phyloP scores from a whole-genome alignment of 1,139 yeast species.

The Pichia sp. region DNA sequence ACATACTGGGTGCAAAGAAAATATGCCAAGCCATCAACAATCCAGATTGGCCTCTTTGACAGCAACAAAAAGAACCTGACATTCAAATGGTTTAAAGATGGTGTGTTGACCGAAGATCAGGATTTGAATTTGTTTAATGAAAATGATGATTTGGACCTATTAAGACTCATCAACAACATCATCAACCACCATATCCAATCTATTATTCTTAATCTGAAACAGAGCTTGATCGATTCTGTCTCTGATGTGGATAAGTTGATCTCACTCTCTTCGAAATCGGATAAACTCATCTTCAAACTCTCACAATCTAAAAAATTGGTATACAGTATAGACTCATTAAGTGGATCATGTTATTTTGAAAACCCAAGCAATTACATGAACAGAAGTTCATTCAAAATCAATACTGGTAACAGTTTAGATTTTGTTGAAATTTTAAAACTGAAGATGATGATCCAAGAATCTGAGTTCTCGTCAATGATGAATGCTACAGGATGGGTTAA shows the following conservation, averaged over 20 bases:
- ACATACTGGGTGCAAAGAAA: slow-evolving; percentile 66
- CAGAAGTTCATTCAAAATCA: slow-evolving; percentile 38
- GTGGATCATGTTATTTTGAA: slow-evolving; percentile 47
- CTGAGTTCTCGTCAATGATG: slow-evolving; percentile 52
- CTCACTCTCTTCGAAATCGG: slow-evolving; percentile 20
- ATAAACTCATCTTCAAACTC: slow-evolving; percentile 33
- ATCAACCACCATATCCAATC: slow-evolving; percentile 32
- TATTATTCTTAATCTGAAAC: slow-evolving; percentile 30
- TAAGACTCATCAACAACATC: slow-evolving; percentile 26
- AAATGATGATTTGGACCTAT: slow-evolving; percentile 29
- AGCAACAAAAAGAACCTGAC: slow-evolving; percentile 43
- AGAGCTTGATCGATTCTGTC: slow-evolving; percentile 23
- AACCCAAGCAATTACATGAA: slow-evolving; percentile 45
- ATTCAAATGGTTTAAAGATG: slow-evolving; percentile 71
- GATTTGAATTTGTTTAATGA: slow-evolving; percentile 24
- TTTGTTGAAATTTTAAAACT: slow-evolving; percentile 43
- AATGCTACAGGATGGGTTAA: slow-evolving; percentile 68
- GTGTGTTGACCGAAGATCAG: slow-evolving; percentile 36
- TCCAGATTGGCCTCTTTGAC: slow-evolving; percentile 66
- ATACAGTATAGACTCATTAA: slow-evolving; percentile 39
- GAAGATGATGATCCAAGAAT: slow-evolving; percentile 53
- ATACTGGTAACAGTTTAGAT: slow-evolving; percentile 34
- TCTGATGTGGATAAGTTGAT: slow-evolving; percentile 32
- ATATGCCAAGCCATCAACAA: slow-evolving; percentile 45
- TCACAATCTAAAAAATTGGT: slow-evolving; percentile 38